phyloP scores from a whole-genome alignment of 345 rosid genomes.

The Arabis alpina region DNA sequence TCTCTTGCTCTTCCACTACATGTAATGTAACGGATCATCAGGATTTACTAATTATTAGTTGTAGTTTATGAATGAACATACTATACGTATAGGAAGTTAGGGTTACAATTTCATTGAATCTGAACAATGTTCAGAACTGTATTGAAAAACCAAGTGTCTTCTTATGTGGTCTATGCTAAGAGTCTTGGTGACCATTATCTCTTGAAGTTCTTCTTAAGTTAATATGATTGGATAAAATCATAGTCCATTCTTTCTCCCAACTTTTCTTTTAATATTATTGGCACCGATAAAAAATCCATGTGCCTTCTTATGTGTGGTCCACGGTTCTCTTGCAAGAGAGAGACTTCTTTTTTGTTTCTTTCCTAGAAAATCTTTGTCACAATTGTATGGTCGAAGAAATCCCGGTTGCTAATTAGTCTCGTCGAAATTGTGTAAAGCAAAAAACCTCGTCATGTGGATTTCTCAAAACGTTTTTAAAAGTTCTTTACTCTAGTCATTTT shows the following conservation, averaged over 20 bases:
- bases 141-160: not conserved
- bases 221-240: too few species aligned
- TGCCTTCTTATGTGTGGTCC: too few species aligned
- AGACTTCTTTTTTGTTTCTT: not conserved
- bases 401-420: too few species aligned
- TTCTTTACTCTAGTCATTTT: too few species aligned
- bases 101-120: not conserved
- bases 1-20: conserved; percentile 2
- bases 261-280: too few species aligned
- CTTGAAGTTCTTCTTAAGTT: too few species aligned
- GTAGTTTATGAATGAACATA: not conserved
- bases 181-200: not conserved
- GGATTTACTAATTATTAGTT: not conserved
- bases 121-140: not conserved
- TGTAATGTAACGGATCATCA: not conserved
- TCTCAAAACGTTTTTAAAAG: too few species aligned
- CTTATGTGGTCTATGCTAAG: not conserved
- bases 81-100: not conserved
- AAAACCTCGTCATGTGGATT: too few species aligned
- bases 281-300: too few species aligned
- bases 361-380: conserved; percentile 3
- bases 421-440: too few species aligned
- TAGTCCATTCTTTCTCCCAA: too few species aligned
- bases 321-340: too few species aligned
- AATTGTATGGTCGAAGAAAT: not conserved